Evolutionary conservation across 768 basidiomycete genomes (phyloP).

Genomic region (Hygrocybe coccinea): DNA sequence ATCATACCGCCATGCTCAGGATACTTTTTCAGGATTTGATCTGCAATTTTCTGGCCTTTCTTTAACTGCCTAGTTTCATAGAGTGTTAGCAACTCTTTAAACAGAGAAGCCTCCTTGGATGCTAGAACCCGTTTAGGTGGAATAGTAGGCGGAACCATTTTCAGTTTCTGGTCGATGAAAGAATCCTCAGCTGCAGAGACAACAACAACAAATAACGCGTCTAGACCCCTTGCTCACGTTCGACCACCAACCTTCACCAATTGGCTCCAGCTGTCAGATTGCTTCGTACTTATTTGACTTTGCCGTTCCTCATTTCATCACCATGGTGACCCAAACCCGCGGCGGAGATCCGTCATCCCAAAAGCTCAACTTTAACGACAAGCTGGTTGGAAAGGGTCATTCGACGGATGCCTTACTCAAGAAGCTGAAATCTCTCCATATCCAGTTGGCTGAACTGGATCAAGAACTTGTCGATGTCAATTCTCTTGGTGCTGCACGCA

Average conservation of each 20-base stretch:
- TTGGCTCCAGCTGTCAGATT: slow-evolving; percentile 10
- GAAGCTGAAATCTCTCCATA: slow-evolving; percentile 76
- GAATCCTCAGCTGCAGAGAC: neutral
- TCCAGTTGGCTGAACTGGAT: slow-evolving; percentile 75
- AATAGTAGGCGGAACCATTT: slow-evolving; percentile 18
- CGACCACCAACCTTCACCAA: slow-evolving; percentile 2
- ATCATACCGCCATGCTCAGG: slow-evolving; percentile 89
- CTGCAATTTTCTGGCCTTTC: slow-evolving; percentile 85
- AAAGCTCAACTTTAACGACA: slow-evolving; percentile 76
- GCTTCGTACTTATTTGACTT: slow-evolving; percentile 6
- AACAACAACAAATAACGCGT: slow-evolving; percentile 45
- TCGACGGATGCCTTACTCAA: slow-evolving; percentile 80
- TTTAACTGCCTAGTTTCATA: slow-evolving; percentile 90
- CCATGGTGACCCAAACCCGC: slow-evolving; percentile 75
- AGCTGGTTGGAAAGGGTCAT: slow-evolving; percentile 70
- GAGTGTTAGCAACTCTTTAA: slow-evolving; percentile 78
- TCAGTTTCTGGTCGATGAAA: neutral
- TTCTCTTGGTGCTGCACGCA: slow-evolving; percentile 64
- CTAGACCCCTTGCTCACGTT: slow-evolving; percentile 12
- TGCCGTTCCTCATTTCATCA: slow-evolving; percentile 13
- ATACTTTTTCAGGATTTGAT: slow-evolving; percentile 91
- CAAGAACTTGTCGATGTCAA: slow-evolving; percentile 78
- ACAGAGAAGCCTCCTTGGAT: slow-evolving; percentile 77
- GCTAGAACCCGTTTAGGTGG: slow-evolving; percentile 59
- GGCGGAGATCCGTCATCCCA: slow-evolving; percentile 47